A percentile compares a stretch with the other conserved stretches of the same genome.
phyloP scores from a whole-genome alignment of 129 eudicot genomes.

The Logfia minima region DNA sequence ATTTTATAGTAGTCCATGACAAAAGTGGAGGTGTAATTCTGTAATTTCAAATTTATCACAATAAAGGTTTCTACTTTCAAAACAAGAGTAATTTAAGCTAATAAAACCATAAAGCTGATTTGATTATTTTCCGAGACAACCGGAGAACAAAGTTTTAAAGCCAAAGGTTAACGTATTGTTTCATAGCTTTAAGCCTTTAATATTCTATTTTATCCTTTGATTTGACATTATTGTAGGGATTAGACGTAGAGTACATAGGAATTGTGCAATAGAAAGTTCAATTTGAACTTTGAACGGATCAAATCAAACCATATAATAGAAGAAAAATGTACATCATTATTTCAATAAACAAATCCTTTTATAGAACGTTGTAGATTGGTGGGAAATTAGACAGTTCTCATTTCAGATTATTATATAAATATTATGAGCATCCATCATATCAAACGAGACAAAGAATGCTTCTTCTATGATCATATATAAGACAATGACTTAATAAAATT shows the following conservation, averaged over 20 bases:
- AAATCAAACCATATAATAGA: no score
- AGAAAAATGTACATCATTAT: background rate
- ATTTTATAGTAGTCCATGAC: no score
- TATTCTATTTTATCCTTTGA: background rate
- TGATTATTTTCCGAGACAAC: background rate
- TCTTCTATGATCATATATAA: background rate
- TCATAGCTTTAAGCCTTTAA: background rate
- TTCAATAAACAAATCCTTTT: background rate
- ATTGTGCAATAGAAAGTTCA: no score
- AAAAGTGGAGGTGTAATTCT: no score
- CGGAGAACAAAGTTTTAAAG: background rate
- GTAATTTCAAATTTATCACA: background rate
- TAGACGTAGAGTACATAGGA: background rate
- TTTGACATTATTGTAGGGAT: background rate
- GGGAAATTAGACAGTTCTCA: background rate
- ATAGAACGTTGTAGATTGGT: no score
- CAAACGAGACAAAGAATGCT: slow-evolving; percentile 18
- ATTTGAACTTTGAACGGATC: background rate
- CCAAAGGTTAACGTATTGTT: background rate
- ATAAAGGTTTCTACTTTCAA: background rate
- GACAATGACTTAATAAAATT: slow-evolving; percentile 2
- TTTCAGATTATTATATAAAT: no score
- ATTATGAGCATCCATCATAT: background rate
- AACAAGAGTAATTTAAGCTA: background rate
- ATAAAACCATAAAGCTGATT: background rate